Base-by-base conservation (phyloP, 768 basidiomycete genomes). In the Fomitopsis pulvina region DNA sequence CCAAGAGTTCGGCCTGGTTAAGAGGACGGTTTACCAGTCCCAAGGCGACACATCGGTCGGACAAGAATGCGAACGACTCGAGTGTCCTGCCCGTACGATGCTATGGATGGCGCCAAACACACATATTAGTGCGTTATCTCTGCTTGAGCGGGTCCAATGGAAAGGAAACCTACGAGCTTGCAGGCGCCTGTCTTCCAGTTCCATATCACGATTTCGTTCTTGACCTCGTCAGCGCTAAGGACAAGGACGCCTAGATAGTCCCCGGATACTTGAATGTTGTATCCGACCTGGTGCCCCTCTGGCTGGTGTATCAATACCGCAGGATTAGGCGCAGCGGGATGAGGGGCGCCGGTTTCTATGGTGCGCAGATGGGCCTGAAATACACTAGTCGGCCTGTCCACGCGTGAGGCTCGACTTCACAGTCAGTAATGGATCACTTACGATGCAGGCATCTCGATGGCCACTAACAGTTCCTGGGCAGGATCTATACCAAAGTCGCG, bases 401-500 rank as follows among this genome's bases (percentile, higher is more conserved):
- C 32, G 45, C 29, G 22, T 32, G 32, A 39, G 18, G 30, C 25
- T 26, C 11, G 7, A 22, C 11, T 45, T 22, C 11, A 45, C 26
- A 11, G 12, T 41, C 28, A 11, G 24, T 38, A 30, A 24, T 32
- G 18, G 5, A n/a, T 16, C 21, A 37, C 22, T 20, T 21, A 46
- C 45, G 21, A 18, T 18, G 16, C 18, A 2, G 69, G 24, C 29
- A 56, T 61, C 55, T 77, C 73, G 5, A 81, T 63, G 16, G 78
- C 53, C 7, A 84, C 71, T 8, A 85, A 68, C 27, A 87, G 70
- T 60, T 86, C 78, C 57, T 84, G 83, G 21, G 78, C 72, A 16
- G 81, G 79, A 59, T 87, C 85, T 69, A 87, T 74, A 6, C 70
- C 71, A 54, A 82, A 81, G 56, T 83, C 81, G n/a, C 76, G 71